Percentiles rank a stretch among this genome's conserved stretches.
Evolutionary conservation across 495 filamentous ascomycete species (phyloP).

Genomic region (Usnea hakonensis): DNA sequence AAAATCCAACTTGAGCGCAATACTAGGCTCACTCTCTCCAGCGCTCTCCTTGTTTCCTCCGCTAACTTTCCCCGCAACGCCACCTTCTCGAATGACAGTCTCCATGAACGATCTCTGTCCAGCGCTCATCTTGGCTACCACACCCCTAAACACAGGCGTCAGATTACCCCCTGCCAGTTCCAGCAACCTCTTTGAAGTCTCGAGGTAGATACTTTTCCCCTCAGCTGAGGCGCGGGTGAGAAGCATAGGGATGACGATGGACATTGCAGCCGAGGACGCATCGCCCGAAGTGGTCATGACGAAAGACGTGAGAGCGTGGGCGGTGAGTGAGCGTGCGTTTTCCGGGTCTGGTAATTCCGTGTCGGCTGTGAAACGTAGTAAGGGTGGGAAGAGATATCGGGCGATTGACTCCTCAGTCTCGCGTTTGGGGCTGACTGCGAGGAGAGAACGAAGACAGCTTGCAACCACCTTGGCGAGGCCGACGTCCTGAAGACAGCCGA

Average conservation of each 20-base stretch:
- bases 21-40: constrained; percentile 56
- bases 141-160: constrained; percentile 61
- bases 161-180: constrained; percentile 73
- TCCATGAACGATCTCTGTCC: constrained; percentile 73
- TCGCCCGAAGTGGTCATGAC: constrained; percentile 46
- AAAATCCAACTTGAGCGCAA: constrained; percentile 94
- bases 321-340: constrained; percentile 56
- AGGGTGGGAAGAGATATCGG: constrained; percentile 63
- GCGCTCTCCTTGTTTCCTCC: constrained; percentile 32
- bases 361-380: constrained; percentile 62
- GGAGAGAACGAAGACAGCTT: constrained; percentile 76
- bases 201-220: constrained; percentile 41
- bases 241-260: constrained; percentile 71
- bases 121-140: constrained; percentile 64
- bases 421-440: constrained; percentile 57
- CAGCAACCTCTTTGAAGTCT: constrained; percentile 68
- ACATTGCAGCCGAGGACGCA: constrained; percentile 53
- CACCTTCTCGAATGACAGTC: constrained; percentile 63
- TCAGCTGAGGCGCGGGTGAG: constrained; percentile 58
- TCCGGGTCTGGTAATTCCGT: constrained; percentile 59
- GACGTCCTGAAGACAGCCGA: constrained; percentile 72
- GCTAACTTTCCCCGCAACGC: constrained; percentile 31
- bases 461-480: constrained; percentile 80
- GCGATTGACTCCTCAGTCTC: constrained; percentile 64
- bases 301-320: constrained; percentile 65